Percentiles rank a stretch among this genome's conserved stretches.
Evolutionary conservation across 345 rosid genomes (phyloP).

Genomic region (Punica granatum): DNA sequence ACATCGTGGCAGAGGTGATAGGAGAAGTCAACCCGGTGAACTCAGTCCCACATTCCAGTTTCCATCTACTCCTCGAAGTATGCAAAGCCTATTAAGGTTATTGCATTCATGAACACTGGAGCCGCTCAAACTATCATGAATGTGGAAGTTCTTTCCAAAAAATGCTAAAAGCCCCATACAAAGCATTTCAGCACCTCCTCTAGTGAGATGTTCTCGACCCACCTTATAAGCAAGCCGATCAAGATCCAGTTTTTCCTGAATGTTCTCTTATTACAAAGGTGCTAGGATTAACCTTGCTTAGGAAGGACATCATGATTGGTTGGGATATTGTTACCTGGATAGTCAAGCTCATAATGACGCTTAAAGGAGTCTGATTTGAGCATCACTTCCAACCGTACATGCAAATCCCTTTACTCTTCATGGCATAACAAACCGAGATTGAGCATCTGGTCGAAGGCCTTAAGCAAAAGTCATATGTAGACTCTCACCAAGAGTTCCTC

Average conservation of each 20-base stretch:
- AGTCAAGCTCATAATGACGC: neutral
- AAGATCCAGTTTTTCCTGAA: neutral
- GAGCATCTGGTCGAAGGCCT: too few species aligned
- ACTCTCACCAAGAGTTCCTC: too few species aligned
- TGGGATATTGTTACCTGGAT: neutral
- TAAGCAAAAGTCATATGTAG: too few species aligned
- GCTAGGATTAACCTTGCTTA: neutral
- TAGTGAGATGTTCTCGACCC: neutral
- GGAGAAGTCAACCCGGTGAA: too few species aligned
- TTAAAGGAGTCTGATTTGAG: too few species aligned
- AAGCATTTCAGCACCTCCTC: neutral
- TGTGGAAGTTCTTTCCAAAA: neutral
- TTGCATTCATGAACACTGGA: neutral
- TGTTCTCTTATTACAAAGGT: neutral
- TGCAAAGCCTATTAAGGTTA: neutral
- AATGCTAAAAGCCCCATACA: neutral
- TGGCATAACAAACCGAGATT: too few species aligned
- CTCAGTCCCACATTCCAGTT: too few species aligned
- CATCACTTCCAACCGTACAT: too few species aligned
- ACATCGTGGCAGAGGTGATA: too few species aligned
- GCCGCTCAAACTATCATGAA: neutral
- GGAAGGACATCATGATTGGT: neutral
- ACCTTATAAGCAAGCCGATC: neutral
- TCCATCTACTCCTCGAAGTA: neutral
- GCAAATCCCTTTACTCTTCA: too few species aligned